These are phyloP conservation scores for Euphorbia peplus DNA, from an alignment of 345 rosid species.

Conservation along the genomic window DNA sequence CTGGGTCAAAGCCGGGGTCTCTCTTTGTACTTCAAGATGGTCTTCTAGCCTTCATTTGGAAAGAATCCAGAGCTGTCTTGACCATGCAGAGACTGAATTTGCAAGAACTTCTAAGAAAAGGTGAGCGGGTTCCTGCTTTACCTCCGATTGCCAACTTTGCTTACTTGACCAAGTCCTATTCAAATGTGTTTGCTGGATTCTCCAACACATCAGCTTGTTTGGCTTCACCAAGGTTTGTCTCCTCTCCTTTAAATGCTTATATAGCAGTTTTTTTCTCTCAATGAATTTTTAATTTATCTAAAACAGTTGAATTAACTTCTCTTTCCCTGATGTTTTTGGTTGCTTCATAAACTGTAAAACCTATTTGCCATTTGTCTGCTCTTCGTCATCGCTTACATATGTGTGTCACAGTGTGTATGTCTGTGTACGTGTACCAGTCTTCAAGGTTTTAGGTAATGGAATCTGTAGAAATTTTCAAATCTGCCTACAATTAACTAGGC, in stretches of 20 bases:
- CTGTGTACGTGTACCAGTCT: neutral
- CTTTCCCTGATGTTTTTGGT: neutral
- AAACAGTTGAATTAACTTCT: neutral
- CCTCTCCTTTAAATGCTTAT: neutral
- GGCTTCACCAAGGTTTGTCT: slow-evolving; percentile 50
- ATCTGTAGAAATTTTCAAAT: neutral
- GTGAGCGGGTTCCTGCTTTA: slow-evolving; percentile 58
- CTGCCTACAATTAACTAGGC: neutral
- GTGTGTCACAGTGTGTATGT: no score
- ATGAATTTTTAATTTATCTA: neutral
- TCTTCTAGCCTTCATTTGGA: slow-evolving; percentile 81
- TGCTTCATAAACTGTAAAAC: neutral
- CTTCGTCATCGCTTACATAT: neutral
- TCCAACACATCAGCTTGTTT: slow-evolving; percentile 35
- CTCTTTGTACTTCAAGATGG: slow-evolving; percentile 62
- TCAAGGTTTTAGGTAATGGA: neutral
- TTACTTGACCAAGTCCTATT: slow-evolving; percentile 72
- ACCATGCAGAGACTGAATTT: slow-evolving; percentile 70
- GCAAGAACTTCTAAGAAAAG: slow-evolving; percentile 70
- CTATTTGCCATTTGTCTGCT: neutral
- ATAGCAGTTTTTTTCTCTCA: neutral
- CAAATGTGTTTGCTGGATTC: slow-evolving; percentile 69
- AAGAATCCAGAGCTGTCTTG: slow-evolving; percentile 64
- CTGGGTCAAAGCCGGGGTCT: slow-evolving; percentile 81
- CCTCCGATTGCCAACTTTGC: slow-evolving; percentile 66